Evolutionary conservation across 306 rosid species (phyloP).

Genomic region (Cyclanthera cordifolia): DNA sequence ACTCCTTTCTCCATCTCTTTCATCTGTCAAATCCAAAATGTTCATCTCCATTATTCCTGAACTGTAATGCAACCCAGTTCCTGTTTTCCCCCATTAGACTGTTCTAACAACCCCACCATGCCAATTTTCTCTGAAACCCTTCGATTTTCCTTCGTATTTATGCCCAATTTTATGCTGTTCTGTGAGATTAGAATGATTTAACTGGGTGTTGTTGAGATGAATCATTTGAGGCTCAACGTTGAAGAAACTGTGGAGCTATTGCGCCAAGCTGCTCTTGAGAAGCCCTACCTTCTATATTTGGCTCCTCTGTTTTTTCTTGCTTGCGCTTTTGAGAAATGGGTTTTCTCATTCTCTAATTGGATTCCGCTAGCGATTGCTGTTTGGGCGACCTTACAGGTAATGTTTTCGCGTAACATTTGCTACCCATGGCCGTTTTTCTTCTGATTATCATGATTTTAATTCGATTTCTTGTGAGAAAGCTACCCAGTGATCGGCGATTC

Average conservation of each 20-base stretch:
- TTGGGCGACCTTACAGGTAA: conserved; percentile 80
- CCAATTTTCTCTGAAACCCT: background rate
- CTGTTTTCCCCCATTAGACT: background rate
- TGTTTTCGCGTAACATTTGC: background rate
- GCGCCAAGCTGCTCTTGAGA: conserved; percentile 35
- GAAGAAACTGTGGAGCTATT: conserved; percentile 44
- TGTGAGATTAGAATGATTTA: background rate
- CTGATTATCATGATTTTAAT: background rate
- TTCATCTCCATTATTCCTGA: background rate
- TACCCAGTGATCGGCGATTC: background rate
- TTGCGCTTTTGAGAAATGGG: conserved; percentile 81
- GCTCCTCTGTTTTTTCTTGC: conserved; percentile 54
- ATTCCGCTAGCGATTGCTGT: conserved; percentile 65
- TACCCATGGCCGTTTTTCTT: background rate
- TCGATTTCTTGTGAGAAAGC: background rate
- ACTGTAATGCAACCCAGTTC: background rate
- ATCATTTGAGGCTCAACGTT: conserved; percentile 20
- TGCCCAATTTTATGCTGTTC: background rate
- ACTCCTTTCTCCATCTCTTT: too few relatives aligned
- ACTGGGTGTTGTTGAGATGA: conserved; percentile 22
- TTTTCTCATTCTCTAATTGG: conserved; percentile 75
- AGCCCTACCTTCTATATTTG: conserved; percentile 42
- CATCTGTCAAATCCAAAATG: background rate
- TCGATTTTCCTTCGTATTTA: background rate
- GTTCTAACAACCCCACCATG: background rate